Evolutionary conservation across 768 basidiomycete genomes (phyloP), one percentile per base, ranked within the genome.

Genomic region (Mrakia frigida): DNA sequence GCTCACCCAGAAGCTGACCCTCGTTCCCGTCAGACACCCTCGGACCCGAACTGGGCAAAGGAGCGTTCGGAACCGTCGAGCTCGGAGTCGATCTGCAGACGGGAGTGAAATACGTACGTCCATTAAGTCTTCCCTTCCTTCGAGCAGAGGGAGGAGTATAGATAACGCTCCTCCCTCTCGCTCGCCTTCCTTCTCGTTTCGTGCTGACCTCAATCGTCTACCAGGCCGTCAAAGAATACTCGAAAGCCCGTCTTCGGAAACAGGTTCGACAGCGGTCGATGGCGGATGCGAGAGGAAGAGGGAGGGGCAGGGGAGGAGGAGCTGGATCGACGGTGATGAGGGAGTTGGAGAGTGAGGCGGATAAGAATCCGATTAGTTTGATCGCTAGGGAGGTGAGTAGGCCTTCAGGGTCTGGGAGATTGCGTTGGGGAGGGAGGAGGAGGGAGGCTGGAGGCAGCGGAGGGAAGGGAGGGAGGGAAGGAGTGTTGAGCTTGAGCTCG

Each of bases 181-280:
- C 65, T 18, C 25, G 5, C 3, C 1, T 14, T n/a, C 74, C 53
- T 14, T 16, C 35, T 18, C 16, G 25, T 59, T 18, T 5, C 52
- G 6, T 37, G 41, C 46, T 61, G 46, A 50, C 46, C 11, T 25
- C n/a, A 33, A 31, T 14, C 23, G 23, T n/a, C 6, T 46, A 7
- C 35, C 25, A 84, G 83, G 83, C 83, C 18, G 79, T 84, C 79
- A 84, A 84, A 78, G 83, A 84, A 71, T 84, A 83, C 76, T 83
- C 83, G 0, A 83, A 83, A 77, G 81, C 82, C 16, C 79, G 83
- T 35, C 77, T 84, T 39, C 81, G 81, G 70, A 81, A 81, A 31
- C 80, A 82, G 35, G 79, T 80, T 46, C 78, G 63, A 2, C 70
- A 77, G 43, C 60, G 76, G 6, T 56, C 71, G 21, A 68, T 72